Base-by-base conservation (phyloP, 345 rosid genomes). In the Psidium friedrichsthalianum region DNA sequence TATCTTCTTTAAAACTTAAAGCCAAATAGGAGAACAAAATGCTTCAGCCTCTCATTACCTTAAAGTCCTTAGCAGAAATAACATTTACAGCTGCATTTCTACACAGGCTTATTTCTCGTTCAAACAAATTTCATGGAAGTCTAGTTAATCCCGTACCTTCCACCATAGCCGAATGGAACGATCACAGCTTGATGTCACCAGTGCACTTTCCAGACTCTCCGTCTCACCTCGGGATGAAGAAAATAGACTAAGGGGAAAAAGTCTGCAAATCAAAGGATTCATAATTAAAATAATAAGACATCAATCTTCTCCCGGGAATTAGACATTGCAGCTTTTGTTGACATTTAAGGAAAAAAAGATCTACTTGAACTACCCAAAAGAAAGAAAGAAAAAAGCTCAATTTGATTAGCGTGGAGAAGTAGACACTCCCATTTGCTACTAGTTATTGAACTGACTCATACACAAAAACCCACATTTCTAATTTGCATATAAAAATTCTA, bases 161-260 rank as follows among this genome's bases (percentile, higher is more conserved):
- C 93, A 90, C 95, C 95, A 94, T 25, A 92, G 76, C 80, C 95
- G 94, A 90, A 94, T 91, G 10, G 95, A 87, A 82, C 86, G 95
- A 59, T 92, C 95, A 84, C 83, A 85, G 85, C 95, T 93, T 82
- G 97, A 93, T 51, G 94, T 92, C 44, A 93, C 90, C 89, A 94
- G 86, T 74, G 91, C 84, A 85, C 88, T 94, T 87, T 92, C 92
- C 56, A 87, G 84, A 83, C 91, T 84, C 88, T 87, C 90, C 11
- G 82, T 83, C 85, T 89, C 92, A 82, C 88, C 88, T 85, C 91
- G 88, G 85, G 87, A 55, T 21, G 92, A 85, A 84, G 89, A 88
- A 58, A 91, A 92, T 78, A 91, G 93, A 55, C 56, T 8, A 56
- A 90, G 89, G 20, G 92, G 88, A 86, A 92, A 93, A 86, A 91